Percentiles rank a stretch among this genome's conserved stretches.
Conservation (phyloP, 768 basidiomycete genomes). For the Boletales sp. region DNA sequence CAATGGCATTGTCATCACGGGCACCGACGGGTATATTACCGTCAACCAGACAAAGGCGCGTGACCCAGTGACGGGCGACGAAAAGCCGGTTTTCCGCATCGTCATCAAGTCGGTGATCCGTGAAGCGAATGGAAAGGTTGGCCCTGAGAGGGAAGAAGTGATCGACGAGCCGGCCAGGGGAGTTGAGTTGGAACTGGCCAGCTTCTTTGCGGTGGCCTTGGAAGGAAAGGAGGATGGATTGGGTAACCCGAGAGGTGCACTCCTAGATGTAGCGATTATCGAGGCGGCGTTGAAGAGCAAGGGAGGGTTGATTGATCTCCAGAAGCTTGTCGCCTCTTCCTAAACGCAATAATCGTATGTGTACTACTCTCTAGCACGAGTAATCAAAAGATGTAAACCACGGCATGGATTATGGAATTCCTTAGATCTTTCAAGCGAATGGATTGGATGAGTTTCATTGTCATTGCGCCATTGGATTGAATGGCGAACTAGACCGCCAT, state of each 20-base stretch:
- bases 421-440: no score
- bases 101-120: slow-evolving; percentile 33
- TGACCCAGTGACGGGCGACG: slow-evolving; percentile 22
- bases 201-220: slow-evolving; percentile 55
- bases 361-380: no score
- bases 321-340: slow-evolving; percentile 24
- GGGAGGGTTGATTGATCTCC: slow-evolving; percentile 58
- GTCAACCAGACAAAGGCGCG: slow-evolving; percentile 32
- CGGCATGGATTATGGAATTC: no score
- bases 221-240: slow-evolving; percentile 48
- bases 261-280: slow-evolving; percentile 77
- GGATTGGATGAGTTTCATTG: no score
- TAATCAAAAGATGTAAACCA: slow-evolving; percentile 8
- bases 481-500: no score
- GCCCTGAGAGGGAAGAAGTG: slow-evolving; percentile 38
- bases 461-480: no score
- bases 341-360: no score
- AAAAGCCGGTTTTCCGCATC: slow-evolving; percentile 33
- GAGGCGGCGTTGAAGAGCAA: slow-evolving; percentile 70
- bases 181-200: slow-evolving; percentile 51
- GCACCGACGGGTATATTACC: slow-evolving; percentile 59
- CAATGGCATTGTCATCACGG: slow-evolving; percentile 47
- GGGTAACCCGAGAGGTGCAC: slow-evolving; percentile 59
- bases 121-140: slow-evolving; percentile 15
- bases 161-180: slow-evolving; percentile 50